These are phyloP conservation scores for Suhomyces xylopsoci DNA, from an alignment of 805 yeast genomes.

Conservation along the genomic window DNA sequence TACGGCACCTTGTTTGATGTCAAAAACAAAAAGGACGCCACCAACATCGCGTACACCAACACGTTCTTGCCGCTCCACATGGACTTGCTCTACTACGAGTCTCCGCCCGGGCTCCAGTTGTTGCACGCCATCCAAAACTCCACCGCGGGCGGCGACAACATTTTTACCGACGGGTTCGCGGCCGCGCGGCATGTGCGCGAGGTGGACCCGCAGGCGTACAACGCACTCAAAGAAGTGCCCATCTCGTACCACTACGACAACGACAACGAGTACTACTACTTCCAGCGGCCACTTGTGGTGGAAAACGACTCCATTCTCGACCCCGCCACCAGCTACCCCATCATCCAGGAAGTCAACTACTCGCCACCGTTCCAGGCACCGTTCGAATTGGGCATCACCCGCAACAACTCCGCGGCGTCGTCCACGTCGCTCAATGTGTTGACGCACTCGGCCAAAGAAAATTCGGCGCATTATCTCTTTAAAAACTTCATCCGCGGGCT, in stretches of 20 bases:
- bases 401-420: conserved; percentile 16
- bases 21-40: conserved; percentile 45
- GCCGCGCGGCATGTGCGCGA: conserved; percentile 58
- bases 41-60: conserved; percentile 67
- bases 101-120: conserved; percentile 77
- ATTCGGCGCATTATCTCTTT: conserved; percentile 40
- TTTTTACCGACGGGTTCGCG: conserved; percentile 66
- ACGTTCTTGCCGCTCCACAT: conserved; percentile 68
- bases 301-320: conserved; percentile 37
- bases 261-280: conserved; percentile 59
- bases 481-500: conserved; percentile 59
- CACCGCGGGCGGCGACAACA: conserved; percentile 63
- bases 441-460: conserved; percentile 27
- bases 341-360: conserved; percentile 60
- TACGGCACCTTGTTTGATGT: conserved; percentile 74
- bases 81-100: conserved; percentile 73
- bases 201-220: conserved; percentile 58
- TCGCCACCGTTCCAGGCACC: conserved; percentile 87
- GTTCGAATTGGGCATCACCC: conserved; percentile 54
- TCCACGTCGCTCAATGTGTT: conserved; percentile 3
- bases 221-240: conserved; percentile 60
- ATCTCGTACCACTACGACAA: conserved; percentile 67
- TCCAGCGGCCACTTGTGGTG: conserved; percentile 59
- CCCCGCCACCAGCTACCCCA: conserved; percentile 12
- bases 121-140: conserved; percentile 57